Conservation (phyloP, 2,329 filamentous ascomycete species). For the Diaporthe eres region DNA sequence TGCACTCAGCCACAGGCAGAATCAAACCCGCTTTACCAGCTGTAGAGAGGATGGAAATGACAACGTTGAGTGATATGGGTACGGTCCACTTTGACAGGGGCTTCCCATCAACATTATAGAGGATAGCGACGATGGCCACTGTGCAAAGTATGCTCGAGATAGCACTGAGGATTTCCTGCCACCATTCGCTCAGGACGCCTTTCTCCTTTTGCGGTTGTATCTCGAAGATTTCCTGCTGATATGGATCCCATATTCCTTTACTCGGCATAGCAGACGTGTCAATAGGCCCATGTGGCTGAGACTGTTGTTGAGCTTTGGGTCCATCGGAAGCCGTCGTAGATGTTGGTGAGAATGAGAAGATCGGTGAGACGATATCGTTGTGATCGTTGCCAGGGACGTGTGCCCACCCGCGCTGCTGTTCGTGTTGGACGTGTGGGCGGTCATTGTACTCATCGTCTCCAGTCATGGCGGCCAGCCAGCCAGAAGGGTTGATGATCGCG, state of each 20-base stretch:
- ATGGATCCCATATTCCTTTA: not conserved
- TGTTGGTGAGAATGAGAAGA: not conserved
- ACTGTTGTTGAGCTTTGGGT: not conserved
- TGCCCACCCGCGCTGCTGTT: not conserved
- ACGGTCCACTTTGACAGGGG: not conserved
- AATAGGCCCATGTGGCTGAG: not conserved
- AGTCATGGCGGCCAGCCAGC: not conserved
- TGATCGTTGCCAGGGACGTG: not conserved
- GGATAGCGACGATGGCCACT: not conserved
- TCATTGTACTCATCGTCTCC: not conserved
- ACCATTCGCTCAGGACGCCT: not conserved
- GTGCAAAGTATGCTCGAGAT: not conserved
- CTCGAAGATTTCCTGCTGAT: not conserved
- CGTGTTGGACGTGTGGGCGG: not conserved
- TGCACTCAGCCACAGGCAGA: not conserved
- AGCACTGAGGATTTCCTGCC: constrained; percentile 3
- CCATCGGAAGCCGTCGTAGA: not conserved
- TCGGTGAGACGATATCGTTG: not conserved
- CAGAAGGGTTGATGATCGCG: not conserved
- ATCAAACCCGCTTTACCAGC: not conserved
- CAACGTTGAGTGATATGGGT: not conserved
- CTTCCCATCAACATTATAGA: not conserved
- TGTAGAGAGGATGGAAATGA: not conserved
- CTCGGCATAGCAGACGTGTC: not conserved
- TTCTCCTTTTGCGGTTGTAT: not conserved